Conservation (phyloP, 208 protist genomes). For the Trypanosomatidae sp. region DNA sequence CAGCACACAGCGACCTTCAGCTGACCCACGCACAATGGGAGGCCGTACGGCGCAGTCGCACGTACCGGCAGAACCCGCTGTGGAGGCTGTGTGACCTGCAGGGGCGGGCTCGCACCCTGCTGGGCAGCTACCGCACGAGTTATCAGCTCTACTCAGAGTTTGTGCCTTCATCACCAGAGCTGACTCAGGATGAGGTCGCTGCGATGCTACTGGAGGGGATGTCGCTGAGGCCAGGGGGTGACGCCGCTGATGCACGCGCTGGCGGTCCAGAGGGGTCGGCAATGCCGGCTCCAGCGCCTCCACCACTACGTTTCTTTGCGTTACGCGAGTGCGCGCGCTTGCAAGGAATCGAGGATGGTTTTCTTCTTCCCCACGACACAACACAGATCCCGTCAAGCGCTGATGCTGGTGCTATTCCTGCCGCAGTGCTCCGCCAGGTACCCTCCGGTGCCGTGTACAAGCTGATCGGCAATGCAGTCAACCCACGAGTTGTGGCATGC, state of each 20-base stretch:
- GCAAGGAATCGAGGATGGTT: conserved; percentile 66
- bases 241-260: background rate
- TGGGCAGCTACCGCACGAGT: conserved; percentile 66
- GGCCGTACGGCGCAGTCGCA: conserved; percentile 45
- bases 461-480: conserved; percentile 78
- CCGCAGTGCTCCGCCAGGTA: conserved; percentile 14
- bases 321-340: conserved; percentile 78
- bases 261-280: background rate
- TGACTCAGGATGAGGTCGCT: conserved; percentile 7
- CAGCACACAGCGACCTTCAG: conserved; percentile 14
- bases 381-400: conserved; percentile 1
- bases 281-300: background rate
- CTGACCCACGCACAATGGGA: conserved; percentile 54
- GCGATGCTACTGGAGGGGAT: background rate
- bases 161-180: conserved; percentile 33
- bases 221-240: background rate
- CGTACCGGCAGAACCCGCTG: conserved; percentile 43
- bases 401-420: background rate
- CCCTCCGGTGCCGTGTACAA: conserved; percentile 51
- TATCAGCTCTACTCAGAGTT: conserved; percentile 81
- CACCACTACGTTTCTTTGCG: conserved; percentile 61
- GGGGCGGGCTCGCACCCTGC: conserved; percentile 57
- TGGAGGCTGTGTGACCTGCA: conserved; percentile 52
- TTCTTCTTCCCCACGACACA: conserved; percentile 33
- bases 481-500: conserved; percentile 67